These are phyloP conservation scores for Phytophthora idaei DNA, from an alignment of 352 stramenopile species.

Conservation along the genomic window DNA sequence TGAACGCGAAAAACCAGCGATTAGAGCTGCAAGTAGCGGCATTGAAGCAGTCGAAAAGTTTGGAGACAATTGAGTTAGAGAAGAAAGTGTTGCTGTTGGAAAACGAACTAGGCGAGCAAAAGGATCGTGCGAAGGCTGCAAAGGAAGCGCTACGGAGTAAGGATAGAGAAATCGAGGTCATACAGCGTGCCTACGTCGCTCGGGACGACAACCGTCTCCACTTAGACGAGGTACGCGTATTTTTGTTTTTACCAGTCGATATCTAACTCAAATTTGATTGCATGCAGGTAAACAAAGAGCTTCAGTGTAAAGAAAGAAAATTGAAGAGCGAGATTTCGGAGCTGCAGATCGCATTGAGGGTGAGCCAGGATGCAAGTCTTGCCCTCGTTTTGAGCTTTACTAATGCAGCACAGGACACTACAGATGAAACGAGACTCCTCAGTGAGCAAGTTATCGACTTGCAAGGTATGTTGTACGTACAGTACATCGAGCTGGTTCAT, in stretches of 20 bases:
- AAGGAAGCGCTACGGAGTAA: conserved; percentile 51
- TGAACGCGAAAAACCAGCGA: conserved; percentile 41
- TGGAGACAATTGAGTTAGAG: conserved; percentile 32
- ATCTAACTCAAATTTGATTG: background rate
- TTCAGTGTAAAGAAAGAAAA: conserved; percentile 55
- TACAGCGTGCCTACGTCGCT: conserved; percentile 45
- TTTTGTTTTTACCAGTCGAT: too few relatives aligned
- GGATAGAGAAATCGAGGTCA: conserved; percentile 50
- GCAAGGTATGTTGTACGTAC: conserved; percentile 40
- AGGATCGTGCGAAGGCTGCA: conserved; percentile 45
- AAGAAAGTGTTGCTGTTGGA: conserved; percentile 42
- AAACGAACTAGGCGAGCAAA: conserved; percentile 46
- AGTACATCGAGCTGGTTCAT: background rate
- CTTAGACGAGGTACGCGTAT: conserved; percentile 47
- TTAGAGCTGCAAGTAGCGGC: conserved; percentile 45
- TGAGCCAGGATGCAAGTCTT: conserved; percentile 22
- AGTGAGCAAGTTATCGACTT: conserved; percentile 55
- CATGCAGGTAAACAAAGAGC: conserved; percentile 46
- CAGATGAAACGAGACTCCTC: conserved; percentile 59
- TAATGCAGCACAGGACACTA: conserved; percentile 44
- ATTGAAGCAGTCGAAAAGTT: conserved; percentile 22
- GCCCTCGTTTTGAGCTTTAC: background rate
- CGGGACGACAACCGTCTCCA: conserved; percentile 47
- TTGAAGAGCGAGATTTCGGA: conserved; percentile 60
- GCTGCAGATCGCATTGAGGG: conserved; percentile 53